Base-by-base conservation (phyloP, 768 basidiomycete genomes). In the Suillus americanus region DNA sequence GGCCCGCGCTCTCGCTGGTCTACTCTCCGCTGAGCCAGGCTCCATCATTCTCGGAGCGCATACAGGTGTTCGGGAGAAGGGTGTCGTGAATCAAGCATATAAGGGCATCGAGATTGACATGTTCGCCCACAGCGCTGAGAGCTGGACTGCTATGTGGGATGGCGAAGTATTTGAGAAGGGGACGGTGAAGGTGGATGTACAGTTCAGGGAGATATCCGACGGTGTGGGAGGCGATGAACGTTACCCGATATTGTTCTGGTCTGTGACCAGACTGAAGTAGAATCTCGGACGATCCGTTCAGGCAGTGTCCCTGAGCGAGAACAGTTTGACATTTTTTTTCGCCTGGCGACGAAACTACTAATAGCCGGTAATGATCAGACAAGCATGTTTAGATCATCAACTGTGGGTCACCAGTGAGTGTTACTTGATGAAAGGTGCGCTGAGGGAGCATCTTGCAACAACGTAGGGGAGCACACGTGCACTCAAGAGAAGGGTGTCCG, bases 41-140 rank as follows among this genome's bases (percentile, higher is more conserved):
- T 82, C 83, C 3, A 66, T 82, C 25, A 79, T 84, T 43, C 81
- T 83, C 63, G 84, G 85, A 12, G 63, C 69, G 28, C 82, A 84
- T 62, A 67, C 64, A 30, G 80, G 72, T 2, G 16, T 45, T 38
- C 40, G 14, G 61, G 9, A 66, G 25, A 9, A 1, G 35, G 55
- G 57, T 4, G 6, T 48, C 2, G 3, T 12, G 12, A 55, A 53
- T n/a, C 13, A 40, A 3, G 25, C 6, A 25, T 6, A 51, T 6
- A 10, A 16, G 25, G 62, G 54, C 7, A 48, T 5, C 33, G 14
- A 8, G 14, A 1, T 64, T 7, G 61, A 66, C 1, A 61, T 64
- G 43, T 80, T 78, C 60, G 69, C 71, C 40, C 79, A 82, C 54
- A 68, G 66, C 18, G 72, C 78, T 3, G 74, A 75, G 51, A 75